A percentile compares a stretch with the other conserved stretches of the same genome.
Conservation (phyloP, 116 monocot genomes). For the Iris pallida region DNA sequence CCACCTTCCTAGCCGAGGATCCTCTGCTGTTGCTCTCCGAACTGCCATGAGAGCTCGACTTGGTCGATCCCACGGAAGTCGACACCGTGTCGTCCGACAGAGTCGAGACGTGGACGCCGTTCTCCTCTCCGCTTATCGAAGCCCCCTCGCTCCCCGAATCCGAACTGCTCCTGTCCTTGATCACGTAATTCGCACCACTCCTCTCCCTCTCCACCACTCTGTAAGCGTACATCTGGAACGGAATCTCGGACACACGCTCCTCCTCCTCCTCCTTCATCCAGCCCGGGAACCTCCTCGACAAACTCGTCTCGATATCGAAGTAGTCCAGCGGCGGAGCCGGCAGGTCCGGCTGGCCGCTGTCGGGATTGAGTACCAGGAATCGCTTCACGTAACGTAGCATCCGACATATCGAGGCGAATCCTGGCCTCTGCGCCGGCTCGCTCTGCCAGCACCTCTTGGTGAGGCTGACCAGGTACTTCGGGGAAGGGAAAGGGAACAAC, state of each 20-base stretch:
- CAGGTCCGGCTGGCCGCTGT: conserved; percentile 24
- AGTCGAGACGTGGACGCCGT: conserved; percentile 1
- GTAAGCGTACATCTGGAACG: conserved; percentile 69
- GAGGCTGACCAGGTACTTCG: conserved; percentile 47
- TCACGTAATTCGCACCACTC: conserved; percentile 8
- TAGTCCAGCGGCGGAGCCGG: conserved; percentile 37
- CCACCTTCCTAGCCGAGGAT: neutral
- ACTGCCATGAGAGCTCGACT: conserved; percentile 16
- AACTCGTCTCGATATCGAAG: conserved; percentile 39
- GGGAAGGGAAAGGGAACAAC: conserved; percentile 48
- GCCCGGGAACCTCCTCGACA: conserved; percentile 22
- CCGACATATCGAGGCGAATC: conserved; percentile 45
- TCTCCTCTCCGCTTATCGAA: conserved; percentile 48
- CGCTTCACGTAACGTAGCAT: conserved; percentile 51
- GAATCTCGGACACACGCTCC: conserved; percentile 29
- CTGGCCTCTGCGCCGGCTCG: conserved; percentile 49
- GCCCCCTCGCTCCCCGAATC: conserved; percentile 44
- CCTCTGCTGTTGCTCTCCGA: neutral
- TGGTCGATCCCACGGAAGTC: neutral
- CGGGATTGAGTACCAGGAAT: conserved; percentile 53
- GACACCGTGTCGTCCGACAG: conserved; percentile 4
- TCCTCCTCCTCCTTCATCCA: conserved; percentile 29
- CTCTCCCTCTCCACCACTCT: conserved; percentile 48
- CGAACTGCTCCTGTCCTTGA: conserved; percentile 33
- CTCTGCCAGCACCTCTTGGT: conserved; percentile 59